These are phyloP conservation scores for Trichophyton benhamiae DNA, from an alignment of 2,329 filamentous ascomycete genomes.

Conservation along the genomic window DNA sequence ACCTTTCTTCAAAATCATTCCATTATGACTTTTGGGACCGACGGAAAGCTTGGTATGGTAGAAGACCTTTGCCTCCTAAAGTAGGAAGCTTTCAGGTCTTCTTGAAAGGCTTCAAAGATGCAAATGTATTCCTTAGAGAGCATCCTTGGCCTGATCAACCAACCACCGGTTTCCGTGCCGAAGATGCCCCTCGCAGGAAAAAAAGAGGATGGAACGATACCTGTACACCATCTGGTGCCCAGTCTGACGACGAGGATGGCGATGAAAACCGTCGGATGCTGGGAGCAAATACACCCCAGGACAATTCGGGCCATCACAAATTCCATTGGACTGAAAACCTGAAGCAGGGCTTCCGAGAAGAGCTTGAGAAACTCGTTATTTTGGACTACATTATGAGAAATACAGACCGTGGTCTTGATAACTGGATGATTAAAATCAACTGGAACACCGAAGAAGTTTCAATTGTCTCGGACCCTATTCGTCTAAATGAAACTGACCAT, in stretches of 20 bases:
- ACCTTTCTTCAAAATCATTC: constrained; percentile 89
- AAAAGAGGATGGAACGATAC: constrained; percentile 68
- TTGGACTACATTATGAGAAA: constrained; percentile 99
- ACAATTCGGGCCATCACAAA: constrained; percentile 36
- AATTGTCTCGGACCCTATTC: constrained; percentile 74
- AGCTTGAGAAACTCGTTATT: constrained; percentile 93
- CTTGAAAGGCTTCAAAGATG: constrained; percentile 91
- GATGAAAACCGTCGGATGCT: constrained; percentile 33
- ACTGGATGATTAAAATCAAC: constrained; percentile 99
- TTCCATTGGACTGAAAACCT: constrained; percentile 81
- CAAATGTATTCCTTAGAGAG: constrained; percentile 86
- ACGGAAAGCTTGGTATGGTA: constrained; percentile 73
- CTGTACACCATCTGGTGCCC: constrained; percentile 56
- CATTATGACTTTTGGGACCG: constrained; percentile 98
- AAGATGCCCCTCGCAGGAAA: constrained; percentile 54
- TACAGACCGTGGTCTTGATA: constrained; percentile 89
- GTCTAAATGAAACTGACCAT: constrained; percentile 39
- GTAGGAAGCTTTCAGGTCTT: constrained; percentile 96
- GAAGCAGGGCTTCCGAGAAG: constrained; percentile 85
- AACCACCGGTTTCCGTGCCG: constrained; percentile 53
- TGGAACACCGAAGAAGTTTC: constrained; percentile 70
- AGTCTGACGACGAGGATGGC: constrained; percentile 51
- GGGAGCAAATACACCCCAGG: constrained; percentile 30
- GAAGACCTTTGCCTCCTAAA: constrained; percentile 76
- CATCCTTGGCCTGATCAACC: constrained; percentile 95